Conservation (phyloP, 2,329 filamentous ascomycete species). For the Coniosporium tulheliwenetii region DNA sequence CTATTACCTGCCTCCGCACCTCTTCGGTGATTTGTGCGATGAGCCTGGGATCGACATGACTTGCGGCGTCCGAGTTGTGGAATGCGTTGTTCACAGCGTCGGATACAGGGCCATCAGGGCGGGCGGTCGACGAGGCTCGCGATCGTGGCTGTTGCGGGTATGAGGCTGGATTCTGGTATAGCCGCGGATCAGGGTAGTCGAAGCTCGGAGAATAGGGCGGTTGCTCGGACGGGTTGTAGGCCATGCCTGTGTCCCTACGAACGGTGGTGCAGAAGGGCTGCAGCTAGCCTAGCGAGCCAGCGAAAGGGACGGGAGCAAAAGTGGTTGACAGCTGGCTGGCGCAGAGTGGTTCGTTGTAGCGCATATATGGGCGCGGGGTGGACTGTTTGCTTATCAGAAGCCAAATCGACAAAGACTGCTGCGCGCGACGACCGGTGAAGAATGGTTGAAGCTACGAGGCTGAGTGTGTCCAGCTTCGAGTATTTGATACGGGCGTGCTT, state of each 20-base stretch:
- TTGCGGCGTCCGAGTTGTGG: constrained; percentile 31
- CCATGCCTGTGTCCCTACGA: constrained; percentile 13
- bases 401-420: no score
- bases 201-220: background rate
- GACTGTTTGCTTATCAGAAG: no score
- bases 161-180: background rate
- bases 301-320: no score
- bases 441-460: no score
- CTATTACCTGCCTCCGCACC: constrained; percentile 39
- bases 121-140: constrained; percentile 15
- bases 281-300: no score
- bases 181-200: background rate
- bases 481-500: no score
- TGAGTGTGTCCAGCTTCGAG: no score
- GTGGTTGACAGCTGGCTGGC: no score
- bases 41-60: constrained; percentile 41
- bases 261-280: no score
- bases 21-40: constrained; percentile 44
- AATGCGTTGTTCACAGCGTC: constrained; percentile 39
- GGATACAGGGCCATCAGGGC: constrained; percentile 13
- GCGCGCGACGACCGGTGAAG: no score
- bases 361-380: no score
- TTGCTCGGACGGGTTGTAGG: constrained; percentile 18
- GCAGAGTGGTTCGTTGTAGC: no score
- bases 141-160: constrained; percentile 8